Evolutionary conservation across 23 red algal genomes (phyloP).

Genomic region (Gracilaria domingensis): DNA sequence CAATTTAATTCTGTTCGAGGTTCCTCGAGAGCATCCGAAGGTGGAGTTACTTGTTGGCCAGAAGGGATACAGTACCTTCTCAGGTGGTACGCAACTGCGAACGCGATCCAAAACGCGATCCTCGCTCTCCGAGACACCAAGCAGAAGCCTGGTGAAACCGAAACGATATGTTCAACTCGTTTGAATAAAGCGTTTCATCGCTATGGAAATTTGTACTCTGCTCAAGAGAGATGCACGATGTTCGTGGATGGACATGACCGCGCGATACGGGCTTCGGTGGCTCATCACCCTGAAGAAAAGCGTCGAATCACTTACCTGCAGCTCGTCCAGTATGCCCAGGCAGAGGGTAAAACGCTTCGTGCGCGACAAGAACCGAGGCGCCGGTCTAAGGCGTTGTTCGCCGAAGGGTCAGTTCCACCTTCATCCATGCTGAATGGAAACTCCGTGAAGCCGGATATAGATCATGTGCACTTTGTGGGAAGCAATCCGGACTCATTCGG

Average conservation of each 20-base stretch:
- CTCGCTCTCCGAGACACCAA: background rate
- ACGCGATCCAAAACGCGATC: background rate
- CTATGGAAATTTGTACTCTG: constrained; percentile 30
- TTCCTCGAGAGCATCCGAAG: constrained; percentile 18
- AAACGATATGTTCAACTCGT: constrained; percentile 35
- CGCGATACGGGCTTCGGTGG: background rate
- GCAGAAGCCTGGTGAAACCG: constrained; percentile 33
- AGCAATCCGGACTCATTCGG: background rate
- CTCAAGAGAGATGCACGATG: background rate
- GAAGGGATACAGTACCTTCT: constrained; percentile 55
- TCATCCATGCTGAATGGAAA: background rate
- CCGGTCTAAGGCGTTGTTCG: background rate
- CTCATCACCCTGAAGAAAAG: constrained; percentile 4
- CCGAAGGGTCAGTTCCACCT: background rate
- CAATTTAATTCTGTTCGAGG: constrained; percentile 18
- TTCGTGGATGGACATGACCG: constrained; percentile 39
- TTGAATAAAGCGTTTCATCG: constrained; percentile 25
- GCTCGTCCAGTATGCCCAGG: constrained; percentile 29
- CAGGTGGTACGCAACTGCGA: constrained; percentile 2
- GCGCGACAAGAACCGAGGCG: background rate
- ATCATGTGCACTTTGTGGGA: background rate
- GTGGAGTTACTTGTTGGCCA: constrained; percentile 49
- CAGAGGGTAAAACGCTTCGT: constrained; percentile 20
- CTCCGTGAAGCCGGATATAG: background rate
- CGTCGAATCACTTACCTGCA: background rate